Percentiles rank a stretch among this genome's conserved stretches.
Evolutionary conservation across 805 yeast genomes (phyloP).

Genomic region (Diddensiella santjacobensis): DNA sequence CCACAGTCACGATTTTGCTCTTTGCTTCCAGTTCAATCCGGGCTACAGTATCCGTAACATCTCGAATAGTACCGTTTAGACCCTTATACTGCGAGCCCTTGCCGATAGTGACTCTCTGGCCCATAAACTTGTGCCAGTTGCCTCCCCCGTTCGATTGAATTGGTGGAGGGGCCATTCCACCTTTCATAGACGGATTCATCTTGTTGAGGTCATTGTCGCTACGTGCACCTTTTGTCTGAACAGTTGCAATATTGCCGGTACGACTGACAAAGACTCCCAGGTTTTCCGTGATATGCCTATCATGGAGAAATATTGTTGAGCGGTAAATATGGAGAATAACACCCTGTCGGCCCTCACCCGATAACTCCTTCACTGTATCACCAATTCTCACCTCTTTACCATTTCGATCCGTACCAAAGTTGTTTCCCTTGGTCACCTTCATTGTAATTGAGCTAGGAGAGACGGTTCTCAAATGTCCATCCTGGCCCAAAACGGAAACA

Average conservation of each 20-base stretch:
- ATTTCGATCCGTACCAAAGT: slow-evolving; percentile 77
- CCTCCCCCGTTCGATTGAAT: slow-evolving; percentile 50
- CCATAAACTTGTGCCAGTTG: slow-evolving; percentile 78
- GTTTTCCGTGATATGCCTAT: slow-evolving; percentile 75
- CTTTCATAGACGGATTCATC: slow-evolving; percentile 74
- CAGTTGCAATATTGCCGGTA: slow-evolving; percentile 71
- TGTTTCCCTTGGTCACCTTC: slow-evolving; percentile 53
- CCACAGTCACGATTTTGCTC: slow-evolving; percentile 79
- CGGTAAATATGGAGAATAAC: slow-evolving; percentile 81
- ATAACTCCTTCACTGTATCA: slow-evolving; percentile 82
- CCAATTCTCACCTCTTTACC: slow-evolving; percentile 87
- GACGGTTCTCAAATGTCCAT: slow-evolving; percentile 68
- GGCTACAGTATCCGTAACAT: slow-evolving; percentile 87
- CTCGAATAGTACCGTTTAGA: slow-evolving; percentile 86
- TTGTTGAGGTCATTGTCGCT: slow-evolving; percentile 55
- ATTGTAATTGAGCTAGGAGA: slow-evolving; percentile 80
- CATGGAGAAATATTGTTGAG: slow-evolving; percentile 71
- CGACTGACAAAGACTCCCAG: slow-evolving; percentile 86
- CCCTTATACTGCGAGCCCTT: slow-evolving; percentile 94
- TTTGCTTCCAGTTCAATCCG: slow-evolving; percentile 93
- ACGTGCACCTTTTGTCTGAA: slow-evolving; percentile 77
- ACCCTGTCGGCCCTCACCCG: slow-evolving; percentile 87
- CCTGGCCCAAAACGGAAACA: slow-evolving; percentile 73
- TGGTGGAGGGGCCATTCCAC: slow-evolving; percentile 49
- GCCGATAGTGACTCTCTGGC: slow-evolving; percentile 79